Evolutionary conservation across 1,139 yeast genomes (phyloP).

Genomic region (Scheffersomyces parashehatae): DNA sequence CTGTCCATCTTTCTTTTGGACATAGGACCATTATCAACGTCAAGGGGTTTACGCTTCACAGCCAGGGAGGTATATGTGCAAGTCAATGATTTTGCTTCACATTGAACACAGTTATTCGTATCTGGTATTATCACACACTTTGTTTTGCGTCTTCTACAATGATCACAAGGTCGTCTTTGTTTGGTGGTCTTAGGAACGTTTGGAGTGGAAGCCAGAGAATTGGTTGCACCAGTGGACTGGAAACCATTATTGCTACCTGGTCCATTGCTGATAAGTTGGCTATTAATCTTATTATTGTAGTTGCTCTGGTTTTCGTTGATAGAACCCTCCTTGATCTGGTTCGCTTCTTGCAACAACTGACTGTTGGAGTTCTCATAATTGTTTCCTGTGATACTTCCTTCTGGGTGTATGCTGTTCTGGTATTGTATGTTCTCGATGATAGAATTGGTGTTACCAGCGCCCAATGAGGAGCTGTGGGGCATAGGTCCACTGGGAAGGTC

Average conservation of each 20-base stretch:
- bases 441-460: constrained; percentile 15
- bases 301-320: constrained; percentile 4
- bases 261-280: constrained; percentile 5
- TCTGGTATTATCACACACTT: constrained; percentile 65
- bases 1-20: constrained; percentile 11
- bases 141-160: constrained; percentile 64
- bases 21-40: constrained; percentile 16
- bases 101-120: constrained; percentile 60
- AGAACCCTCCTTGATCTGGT: background rate
- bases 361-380: constrained; percentile 5
- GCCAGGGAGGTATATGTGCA: constrained; percentile 54
- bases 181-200: constrained; percentile 16
- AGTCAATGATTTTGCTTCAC: constrained; percentile 65
- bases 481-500: constrained; percentile 14
- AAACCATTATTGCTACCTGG: constrained; percentile 2
- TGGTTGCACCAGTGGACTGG: constrained; percentile 5
- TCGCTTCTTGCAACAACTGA: constrained; percentile 1
- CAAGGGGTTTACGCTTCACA: constrained; percentile 30
- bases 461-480: constrained; percentile 2
- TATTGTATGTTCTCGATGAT: constrained; percentile 37
- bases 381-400: constrained; percentile 3
- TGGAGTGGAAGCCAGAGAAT: constrained; percentile 2
- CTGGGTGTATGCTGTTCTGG: constrained; percentile 30
- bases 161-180: constrained; percentile 61
- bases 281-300: constrained; percentile 1